Evolutionary conservation across 768 basidiomycete species (phyloP), one percentile per base, ranked within the genome.

Genomic region (Lyophyllum atratum): DNA sequence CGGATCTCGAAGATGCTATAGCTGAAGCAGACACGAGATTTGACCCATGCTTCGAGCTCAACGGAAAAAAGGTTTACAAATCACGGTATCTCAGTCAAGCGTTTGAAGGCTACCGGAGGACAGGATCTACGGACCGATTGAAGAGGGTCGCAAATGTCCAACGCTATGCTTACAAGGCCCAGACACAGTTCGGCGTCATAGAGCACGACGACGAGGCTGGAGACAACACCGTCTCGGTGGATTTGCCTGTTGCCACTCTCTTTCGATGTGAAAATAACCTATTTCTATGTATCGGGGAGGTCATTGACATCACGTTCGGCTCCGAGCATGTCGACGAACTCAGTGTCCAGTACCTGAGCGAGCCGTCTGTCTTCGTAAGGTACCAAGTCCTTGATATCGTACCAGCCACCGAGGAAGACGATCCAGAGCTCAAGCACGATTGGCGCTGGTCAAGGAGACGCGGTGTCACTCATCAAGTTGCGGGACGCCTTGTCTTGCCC

Each of bases 381-480:
- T 61, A 59, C 29, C 61, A 65, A 55, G 12, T 64, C 7, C 59
- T 63, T 15, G 59, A 58, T 8, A 28, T 69, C 14, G 21, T 55
- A 1, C 60, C 62, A 11, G 45, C 61, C 4, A 67, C 66, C 10
- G 37, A 24, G 11, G 55, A 60, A 8, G 64, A 69, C 28, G 64
- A 67, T 48, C 61, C 66, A 10, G 43, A 34, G 2, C 8, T 28
- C 4, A 17, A 55, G 9, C 7, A 61, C 24, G 61, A 69, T 40
- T 69, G 68, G 68, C 45, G 46, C 22, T 14, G n/a, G 19, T 55
- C 19, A 37, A 37, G 9, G 14, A n/a, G n/a, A n/a, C 1, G 63
- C 60, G 33, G 19, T 31, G 2, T 58, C 65, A 10, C 58, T 60
- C 25, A 50, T 51, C 0, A 52, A 66, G 24, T 59, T 62, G 6